phyloP scores from a whole-genome alignment of 2,329 filamentous ascomycete species.

The Arachnomyces sp. region DNA sequence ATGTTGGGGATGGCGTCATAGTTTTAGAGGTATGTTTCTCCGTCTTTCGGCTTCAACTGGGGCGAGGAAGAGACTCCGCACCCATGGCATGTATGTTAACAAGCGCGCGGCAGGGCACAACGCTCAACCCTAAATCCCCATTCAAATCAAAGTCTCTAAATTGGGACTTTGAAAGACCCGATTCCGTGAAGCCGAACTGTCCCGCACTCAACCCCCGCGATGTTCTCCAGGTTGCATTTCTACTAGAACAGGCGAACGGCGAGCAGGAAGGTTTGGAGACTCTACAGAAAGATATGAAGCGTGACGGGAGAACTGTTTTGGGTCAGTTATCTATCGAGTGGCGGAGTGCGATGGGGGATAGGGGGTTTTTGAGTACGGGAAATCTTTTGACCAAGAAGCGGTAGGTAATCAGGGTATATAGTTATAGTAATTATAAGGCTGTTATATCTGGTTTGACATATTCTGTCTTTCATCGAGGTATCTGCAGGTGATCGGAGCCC shows the following conservation, averaged over 20 bases:
- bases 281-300: constrained; percentile 39
- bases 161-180: constrained; percentile 40
- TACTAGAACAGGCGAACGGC: constrained; percentile 48
- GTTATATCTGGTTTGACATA: too few species aligned
- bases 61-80: too few species aligned
- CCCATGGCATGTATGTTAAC: background rate
- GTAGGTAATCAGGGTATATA: constrained; percentile 2
- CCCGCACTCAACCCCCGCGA: constrained; percentile 53
- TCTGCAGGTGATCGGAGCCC: too few species aligned
- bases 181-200: constrained; percentile 22
- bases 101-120: constrained; percentile 30
- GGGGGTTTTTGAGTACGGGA: constrained; percentile 78
- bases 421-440: too few species aligned
- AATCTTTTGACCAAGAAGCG: constrained; percentile 51
- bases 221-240: constrained; percentile 56
- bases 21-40: constrained; percentile 55
- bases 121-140: constrained; percentile 43
- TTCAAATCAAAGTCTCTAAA: constrained; percentile 48
- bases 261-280: constrained; percentile 45
- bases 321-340: constrained; percentile 81
- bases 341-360: constrained; percentile 82
- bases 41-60: too few species aligned
- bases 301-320: constrained; percentile 52
- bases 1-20: constrained; percentile 76
- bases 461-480: too few species aligned